These are phyloP conservation scores for Fraxinus nigra DNA, from an alignment of 305 asterid species.

Conservation along the genomic window DNA sequence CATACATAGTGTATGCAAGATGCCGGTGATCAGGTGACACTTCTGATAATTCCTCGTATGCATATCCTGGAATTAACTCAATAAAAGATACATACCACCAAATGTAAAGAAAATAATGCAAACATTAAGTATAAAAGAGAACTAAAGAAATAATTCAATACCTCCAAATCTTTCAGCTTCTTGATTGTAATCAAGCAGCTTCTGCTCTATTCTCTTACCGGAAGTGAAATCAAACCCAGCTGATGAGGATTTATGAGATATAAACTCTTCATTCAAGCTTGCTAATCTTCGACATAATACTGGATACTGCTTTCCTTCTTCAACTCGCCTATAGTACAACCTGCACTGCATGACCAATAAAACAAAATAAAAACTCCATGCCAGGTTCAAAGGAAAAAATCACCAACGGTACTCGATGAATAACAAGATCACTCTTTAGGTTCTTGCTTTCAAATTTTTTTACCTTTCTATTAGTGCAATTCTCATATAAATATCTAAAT, in stretches of 20 bases:
- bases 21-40: constrained; percentile 94
- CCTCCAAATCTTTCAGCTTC: constrained; percentile 97
- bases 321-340: constrained; percentile 87
- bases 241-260: constrained; percentile 79
- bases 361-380: constrained; percentile 14
- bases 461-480: background rate
- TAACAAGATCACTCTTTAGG: background rate
- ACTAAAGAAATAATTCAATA: constrained; percentile 20
- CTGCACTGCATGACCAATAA: constrained; percentile 45
- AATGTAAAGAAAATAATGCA: constrained; percentile 11
- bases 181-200: constrained; percentile 82
- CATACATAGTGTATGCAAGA: constrained; percentile 94
- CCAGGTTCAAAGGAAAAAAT: constrained; percentile 12
- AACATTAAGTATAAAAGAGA: background rate
- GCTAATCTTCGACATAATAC: constrained; percentile 88
- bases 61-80: constrained; percentile 53
- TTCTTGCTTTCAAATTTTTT: background rate
- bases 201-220: constrained; percentile 89
- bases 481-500: background rate
- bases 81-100: background rate
- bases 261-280: constrained; percentile 69
- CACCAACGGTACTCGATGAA: background rate
- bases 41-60: constrained; percentile 87
- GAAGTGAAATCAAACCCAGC: constrained; percentile 91
- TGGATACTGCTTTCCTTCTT: constrained; percentile 90